phyloP scores from a whole-genome alignment of 1,139 yeast species.

The Ogataea hybrid region DNA sequence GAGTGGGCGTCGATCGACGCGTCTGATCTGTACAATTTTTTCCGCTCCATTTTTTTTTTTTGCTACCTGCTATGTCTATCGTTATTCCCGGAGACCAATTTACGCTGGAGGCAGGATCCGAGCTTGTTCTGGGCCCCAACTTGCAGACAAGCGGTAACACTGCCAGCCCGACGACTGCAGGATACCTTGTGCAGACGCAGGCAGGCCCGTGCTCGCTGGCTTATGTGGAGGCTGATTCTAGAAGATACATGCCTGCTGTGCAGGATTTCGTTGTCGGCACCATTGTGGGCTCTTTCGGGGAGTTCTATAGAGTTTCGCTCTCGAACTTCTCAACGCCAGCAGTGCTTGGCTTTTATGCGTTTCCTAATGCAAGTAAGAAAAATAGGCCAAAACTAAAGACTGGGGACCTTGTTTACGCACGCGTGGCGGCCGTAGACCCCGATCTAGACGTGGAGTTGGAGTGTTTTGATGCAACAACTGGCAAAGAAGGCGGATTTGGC shows the following conservation, averaged over 20 bases:
- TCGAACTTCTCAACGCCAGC: slow-evolving; percentile 67
- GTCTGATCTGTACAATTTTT: background rate
- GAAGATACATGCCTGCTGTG: slow-evolving; percentile 71
- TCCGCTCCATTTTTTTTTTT: background rate
- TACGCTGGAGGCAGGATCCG: slow-evolving; percentile 9
- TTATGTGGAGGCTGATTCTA: slow-evolving; percentile 56
- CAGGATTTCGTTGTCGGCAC: slow-evolving; percentile 83
- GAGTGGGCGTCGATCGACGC: slow-evolving; percentile 6
- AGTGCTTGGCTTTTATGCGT: slow-evolving; percentile 73
- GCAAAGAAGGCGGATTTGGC: slow-evolving; percentile 92
- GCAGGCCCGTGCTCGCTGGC: slow-evolving; percentile 36
- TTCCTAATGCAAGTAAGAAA: slow-evolving; percentile 92
- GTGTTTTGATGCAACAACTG: slow-evolving; percentile 78
- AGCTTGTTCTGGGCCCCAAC: slow-evolving; percentile 45
- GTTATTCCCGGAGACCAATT: slow-evolving; percentile 11
- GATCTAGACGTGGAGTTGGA: slow-evolving; percentile 83
- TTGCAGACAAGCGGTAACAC: slow-evolving; percentile 32
- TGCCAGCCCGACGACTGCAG: slow-evolving; percentile 42
- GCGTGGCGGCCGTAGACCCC: slow-evolving; percentile 64
- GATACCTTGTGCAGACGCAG: slow-evolving; percentile 35
- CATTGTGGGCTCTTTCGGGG: slow-evolving; percentile 69
- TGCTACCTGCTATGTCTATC: slow-evolving; percentile 2
- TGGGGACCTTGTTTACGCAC: slow-evolving; percentile 82
- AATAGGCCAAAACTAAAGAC: slow-evolving; percentile 76
- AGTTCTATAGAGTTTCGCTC: slow-evolving; percentile 67